phyloP scores from a whole-genome alignment of 805 yeast species.

The Schwanniomyces vanrijiae region DNA sequence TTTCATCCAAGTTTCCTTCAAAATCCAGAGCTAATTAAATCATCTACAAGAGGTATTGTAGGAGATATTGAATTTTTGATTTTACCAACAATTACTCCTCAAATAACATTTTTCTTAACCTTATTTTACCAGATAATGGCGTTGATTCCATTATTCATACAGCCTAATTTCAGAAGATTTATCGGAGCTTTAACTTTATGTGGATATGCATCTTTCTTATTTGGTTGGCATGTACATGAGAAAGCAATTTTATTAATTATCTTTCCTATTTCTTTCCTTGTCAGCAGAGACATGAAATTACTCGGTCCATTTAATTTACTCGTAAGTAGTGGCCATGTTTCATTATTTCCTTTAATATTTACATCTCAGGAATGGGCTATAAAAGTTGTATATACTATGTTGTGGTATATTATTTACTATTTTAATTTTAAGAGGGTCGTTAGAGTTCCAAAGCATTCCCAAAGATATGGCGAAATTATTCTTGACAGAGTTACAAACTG shows the following conservation, averaged over 20 bases:
- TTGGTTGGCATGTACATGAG: slow-evolving; percentile 99
- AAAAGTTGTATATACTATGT: slow-evolving; percentile 72
- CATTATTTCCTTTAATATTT: slow-evolving; percentile 82
- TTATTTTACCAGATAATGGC: slow-evolving; percentile 83
- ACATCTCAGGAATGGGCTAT: slow-evolving; percentile 79
- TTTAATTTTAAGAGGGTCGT: slow-evolving; percentile 72
- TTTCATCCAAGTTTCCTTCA: slow-evolving; percentile 45
- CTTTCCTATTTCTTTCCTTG: slow-evolving; percentile 81
- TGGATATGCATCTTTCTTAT: slow-evolving; percentile 85
- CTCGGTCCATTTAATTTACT: slow-evolving; percentile 70
- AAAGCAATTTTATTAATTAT: slow-evolving; percentile 91
- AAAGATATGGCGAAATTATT: slow-evolving; percentile 29
- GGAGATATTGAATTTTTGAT: slow-evolving; percentile 85
- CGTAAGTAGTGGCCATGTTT: slow-evolving; percentile 78
- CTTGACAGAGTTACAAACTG: slow-evolving; percentile 69
- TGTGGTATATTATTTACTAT: slow-evolving; percentile 81
- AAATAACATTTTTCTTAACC: slow-evolving; percentile 73
- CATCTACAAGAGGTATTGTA: slow-evolving; percentile 79
- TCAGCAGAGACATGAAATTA: slow-evolving; percentile 67
- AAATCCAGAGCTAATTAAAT: slow-evolving; percentile 25
- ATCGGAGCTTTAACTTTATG: slow-evolving; percentile 84
- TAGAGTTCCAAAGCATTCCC: slow-evolving; percentile 46
- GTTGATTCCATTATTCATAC: slow-evolving; percentile 62
- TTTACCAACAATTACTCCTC: slow-evolving; percentile 79
- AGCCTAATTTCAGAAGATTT: slow-evolving; percentile 77